These are phyloP conservation scores for Exophiala mesophila DNA, from an alignment of 2,329 filamentous ascomycete species.

Conservation along the genomic window DNA sequence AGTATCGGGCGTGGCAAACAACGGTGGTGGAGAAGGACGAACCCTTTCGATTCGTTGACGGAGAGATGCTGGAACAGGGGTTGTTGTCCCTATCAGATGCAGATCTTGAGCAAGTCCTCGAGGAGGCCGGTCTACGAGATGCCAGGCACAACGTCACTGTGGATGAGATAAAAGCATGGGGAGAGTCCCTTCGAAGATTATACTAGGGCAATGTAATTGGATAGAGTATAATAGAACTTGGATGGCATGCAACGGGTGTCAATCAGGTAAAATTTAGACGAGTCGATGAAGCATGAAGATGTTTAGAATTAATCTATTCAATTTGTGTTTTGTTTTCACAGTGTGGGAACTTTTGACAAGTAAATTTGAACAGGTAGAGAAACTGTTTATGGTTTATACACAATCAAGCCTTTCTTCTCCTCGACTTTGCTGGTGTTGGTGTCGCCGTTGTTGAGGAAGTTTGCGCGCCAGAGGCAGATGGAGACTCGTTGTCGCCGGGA, in stretches of 20 bases:
- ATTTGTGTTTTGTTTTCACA: too few relatives aligned
- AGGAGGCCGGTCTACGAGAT: slow-evolving; percentile 30
- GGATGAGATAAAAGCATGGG: slow-evolving; percentile 21
- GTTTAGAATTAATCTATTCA: too few relatives aligned
- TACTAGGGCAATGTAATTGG: too few relatives aligned
- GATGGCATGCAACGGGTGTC: too few relatives aligned
- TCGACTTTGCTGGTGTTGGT: neutral
- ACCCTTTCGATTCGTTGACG: slow-evolving; percentile 85
- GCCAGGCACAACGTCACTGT: slow-evolving; percentile 19
- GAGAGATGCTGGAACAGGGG: slow-evolving; percentile 72
- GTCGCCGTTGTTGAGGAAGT: neutral
- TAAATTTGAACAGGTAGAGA: too few relatives aligned
- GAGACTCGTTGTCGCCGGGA: too few relatives aligned
- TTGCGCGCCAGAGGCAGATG: neutral
- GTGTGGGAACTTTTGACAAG: too few relatives aligned
- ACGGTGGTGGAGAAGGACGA: slow-evolving; percentile 65
- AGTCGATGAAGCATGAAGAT: too few relatives aligned
- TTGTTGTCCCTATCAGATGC: slow-evolving; percentile 69
- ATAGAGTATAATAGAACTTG: too few relatives aligned
- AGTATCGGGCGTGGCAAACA: slow-evolving; percentile 78
- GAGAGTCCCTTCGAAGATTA: slow-evolving; percentile 25
- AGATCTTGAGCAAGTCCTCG: slow-evolving; percentile 50
- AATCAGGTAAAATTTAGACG: too few relatives aligned
- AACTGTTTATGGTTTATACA: too few relatives aligned
- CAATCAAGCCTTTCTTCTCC: neutral